Evolutionary conservation across 2,329 filamentous ascomycete genomes (phyloP), one percentile per base, ranked within the genome.

Genomic region (Fonsecaea pedrosoi): DNA sequence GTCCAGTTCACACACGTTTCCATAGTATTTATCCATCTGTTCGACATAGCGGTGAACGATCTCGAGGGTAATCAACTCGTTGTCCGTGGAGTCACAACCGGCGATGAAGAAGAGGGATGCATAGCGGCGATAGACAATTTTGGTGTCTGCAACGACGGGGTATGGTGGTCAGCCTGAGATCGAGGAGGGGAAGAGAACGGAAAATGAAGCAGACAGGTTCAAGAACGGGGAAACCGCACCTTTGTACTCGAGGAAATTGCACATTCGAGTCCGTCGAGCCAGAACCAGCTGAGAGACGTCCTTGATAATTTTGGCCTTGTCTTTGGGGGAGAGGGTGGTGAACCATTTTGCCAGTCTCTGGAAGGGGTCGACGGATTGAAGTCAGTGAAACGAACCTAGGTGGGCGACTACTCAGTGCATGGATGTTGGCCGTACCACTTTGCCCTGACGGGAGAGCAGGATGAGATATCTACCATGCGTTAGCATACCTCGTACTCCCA

Each of bases 21-120:
- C 95, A 80, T 98, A 99, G 84, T 99, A 99, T 81, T 99, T 99
- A 86, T 99, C 95, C 95, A 99, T 99, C 82, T 99, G 95, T 81
- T 99, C 95, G 77, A 99, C 95, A 79, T 99, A 99, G 81, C 95
- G 92, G 81, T 99, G 95, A 75, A 99, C 96, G 77, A 99, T 93
- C 81, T 99, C 95, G 77, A 99, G 92, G 30, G 92, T 97, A 79
- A 98, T 97, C 77, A 99, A 84, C 79, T 99, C 95, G 81, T 99
- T 99, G 81, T 99, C 95, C 70, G 92, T 93, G n/a, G 94, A 94
- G 62, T 93, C 90, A 83, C 93, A 97, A 75, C 95, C 95, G 76
- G 94, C 94, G 79, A 99, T 99, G 86, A 99, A 99, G 86, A 98
- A 99, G 69, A 99, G 90, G 66, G 95, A 98, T 69, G 95, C 95